Percentiles rank a stretch among this genome's conserved stretches.
phyloP scores from a whole-genome alignment of 306 rosid species.

The Spatholobus suberectus region DNA sequence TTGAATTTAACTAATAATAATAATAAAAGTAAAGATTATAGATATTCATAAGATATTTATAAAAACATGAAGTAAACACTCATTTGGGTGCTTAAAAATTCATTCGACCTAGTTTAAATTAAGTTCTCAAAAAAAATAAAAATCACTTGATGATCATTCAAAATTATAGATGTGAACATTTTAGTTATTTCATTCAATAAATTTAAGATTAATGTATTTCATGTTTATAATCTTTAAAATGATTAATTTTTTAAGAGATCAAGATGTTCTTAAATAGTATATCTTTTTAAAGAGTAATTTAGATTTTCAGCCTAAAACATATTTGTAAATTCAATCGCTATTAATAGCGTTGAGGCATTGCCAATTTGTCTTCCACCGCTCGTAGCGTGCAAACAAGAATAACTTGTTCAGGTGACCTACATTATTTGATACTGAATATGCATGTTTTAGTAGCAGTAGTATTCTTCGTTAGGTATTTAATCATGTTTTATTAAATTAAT shows the following conservation, averaged over 20 bases:
- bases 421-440: background rate
- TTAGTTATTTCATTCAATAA: no score
- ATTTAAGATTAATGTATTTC: no score
- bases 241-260: background rate
- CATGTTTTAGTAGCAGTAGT: background rate
- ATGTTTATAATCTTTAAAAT: no score
- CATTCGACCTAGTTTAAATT: no score
- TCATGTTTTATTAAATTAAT: constrained; percentile 6
- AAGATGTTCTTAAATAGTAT: no score
- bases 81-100: no score
- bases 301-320: background rate
- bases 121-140: no score
- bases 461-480: constrained; percentile 10
- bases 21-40: background rate
- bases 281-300: background rate
- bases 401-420: background rate
- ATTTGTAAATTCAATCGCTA: background rate
- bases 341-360: background rate
- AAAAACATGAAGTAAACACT: no score
- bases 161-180: no score
- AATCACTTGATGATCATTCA: no score
- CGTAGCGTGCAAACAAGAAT: background rate
- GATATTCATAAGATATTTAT: background rate
- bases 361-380: background rate
- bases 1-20: background rate